Conservation (phyloP, 2,329 filamentous ascomycete genomes). For the Ceratocystis lukuohia region DNA sequence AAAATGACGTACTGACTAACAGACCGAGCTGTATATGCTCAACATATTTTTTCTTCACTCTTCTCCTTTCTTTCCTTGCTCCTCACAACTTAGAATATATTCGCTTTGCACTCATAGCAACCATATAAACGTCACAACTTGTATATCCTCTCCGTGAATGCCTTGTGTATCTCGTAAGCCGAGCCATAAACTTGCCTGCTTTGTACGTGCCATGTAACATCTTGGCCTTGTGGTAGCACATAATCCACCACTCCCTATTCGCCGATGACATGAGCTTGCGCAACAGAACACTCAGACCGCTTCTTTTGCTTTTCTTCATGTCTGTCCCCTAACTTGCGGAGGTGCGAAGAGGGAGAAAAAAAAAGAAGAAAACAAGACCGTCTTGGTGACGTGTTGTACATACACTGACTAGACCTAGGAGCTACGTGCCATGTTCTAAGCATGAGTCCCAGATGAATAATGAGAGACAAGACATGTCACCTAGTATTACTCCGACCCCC, state of each 20-base stretch:
- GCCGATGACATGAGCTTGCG: neutral
- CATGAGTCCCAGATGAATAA: too few relatives aligned
- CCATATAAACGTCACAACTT: neutral
- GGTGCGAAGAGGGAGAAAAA: neutral
- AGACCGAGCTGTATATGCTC: neutral
- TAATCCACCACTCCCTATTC: neutral
- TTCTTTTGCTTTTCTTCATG: slow-evolving; percentile 11
- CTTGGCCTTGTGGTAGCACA: neutral
- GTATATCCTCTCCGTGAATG: neutral
- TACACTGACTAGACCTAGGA: too few relatives aligned
- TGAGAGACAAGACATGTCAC: too few relatives aligned
- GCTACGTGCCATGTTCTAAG: too few relatives aligned
- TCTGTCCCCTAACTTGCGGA: neutral
- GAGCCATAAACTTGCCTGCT: neutral
- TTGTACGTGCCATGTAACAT: neutral
- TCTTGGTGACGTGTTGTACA: too few relatives aligned
- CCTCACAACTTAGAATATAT: neutral
- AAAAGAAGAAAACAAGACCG: neutral
- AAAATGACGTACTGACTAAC: neutral
- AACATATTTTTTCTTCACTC: neutral
- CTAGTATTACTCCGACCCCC: too few relatives aligned
- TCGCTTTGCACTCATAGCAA: neutral
- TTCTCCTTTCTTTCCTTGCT: neutral
- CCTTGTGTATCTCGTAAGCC: too few relatives aligned
- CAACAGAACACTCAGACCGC: neutral